These are phyloP conservation scores for Sanghuangporus sanghuang DNA, from an alignment of 1,284 basidiomycete species.

Conservation along the genomic window DNA sequence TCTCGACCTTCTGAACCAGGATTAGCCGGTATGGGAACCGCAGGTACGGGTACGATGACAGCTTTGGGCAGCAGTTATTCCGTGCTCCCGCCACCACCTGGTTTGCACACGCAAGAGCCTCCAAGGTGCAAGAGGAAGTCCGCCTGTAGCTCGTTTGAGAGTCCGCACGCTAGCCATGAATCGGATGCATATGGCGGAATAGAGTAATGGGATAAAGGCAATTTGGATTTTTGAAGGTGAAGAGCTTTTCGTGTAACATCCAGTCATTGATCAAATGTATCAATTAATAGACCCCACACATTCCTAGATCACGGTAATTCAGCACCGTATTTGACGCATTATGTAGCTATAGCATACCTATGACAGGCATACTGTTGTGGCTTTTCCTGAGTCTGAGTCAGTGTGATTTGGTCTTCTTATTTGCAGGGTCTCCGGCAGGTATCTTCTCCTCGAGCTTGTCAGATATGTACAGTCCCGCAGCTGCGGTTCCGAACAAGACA, in stretches of 20 bases:
- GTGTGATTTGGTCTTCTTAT: neutral
- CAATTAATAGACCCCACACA: neutral
- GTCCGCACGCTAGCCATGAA: neutral
- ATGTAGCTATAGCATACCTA: neutral
- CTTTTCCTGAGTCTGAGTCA: neutral
- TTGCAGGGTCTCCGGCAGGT: neutral
- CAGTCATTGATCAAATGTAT: neutral
- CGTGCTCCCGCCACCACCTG: conserved; percentile 7
- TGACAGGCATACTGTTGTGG: neutral
- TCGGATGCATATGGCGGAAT: conserved; percentile 14
- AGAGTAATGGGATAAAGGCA: neutral
- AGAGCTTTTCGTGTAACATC: neutral
- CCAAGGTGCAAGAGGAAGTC: neutral
- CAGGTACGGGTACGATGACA: neutral
- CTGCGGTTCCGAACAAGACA: conserved; percentile 15
- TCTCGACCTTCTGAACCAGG: neutral
- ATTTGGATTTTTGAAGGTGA: neutral
- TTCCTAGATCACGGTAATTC: neutral
- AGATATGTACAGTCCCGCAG: conserved; percentile 10
- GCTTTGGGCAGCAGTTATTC: neutral
- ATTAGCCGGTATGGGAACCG: neutral
- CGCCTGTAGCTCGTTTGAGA: neutral
- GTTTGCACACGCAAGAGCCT: neutral
- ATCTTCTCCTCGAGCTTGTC: conserved; percentile 16
- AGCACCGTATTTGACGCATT: neutral